A percentile compares a stretch with the other conserved stretches of the same genome.
phyloP scores from a whole-genome alignment of 176 grass and related monocot genomes.

The Cenchrus purpureus region DNA sequence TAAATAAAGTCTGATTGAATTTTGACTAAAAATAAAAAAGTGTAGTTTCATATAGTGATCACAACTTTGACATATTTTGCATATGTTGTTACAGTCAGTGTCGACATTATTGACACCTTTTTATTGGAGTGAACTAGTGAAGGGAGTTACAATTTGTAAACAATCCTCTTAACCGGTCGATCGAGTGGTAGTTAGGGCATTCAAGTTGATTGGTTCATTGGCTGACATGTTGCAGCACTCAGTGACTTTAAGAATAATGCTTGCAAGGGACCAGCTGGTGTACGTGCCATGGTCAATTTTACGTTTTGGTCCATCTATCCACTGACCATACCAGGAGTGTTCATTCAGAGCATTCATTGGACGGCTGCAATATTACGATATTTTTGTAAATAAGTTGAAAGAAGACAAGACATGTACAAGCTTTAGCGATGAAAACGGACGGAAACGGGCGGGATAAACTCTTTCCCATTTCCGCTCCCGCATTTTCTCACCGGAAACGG shows the following conservation, averaged over 20 bases:
- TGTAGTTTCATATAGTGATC: neutral
- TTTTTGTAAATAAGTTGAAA: neutral
- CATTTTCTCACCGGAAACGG: no score
- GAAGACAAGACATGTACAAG: no score
- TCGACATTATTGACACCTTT: neutral
- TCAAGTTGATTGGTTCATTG: slow-evolving; percentile 1
- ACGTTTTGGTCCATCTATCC: neutral
- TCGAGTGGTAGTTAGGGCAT: neutral
- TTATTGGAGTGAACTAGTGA: neutral
- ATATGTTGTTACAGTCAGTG: neutral
- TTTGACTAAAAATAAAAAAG: neutral
- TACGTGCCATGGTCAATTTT: neutral
- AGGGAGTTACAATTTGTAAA: neutral
- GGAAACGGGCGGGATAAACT: no score
- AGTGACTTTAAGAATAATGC: slow-evolving; percentile 14
- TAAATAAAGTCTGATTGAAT: neutral
- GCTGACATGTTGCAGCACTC: neutral
- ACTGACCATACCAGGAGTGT: neutral
- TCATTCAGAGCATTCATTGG: neutral
- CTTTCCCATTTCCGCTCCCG: no score
- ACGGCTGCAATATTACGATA: neutral
- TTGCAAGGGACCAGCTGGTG: neutral
- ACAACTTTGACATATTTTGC: neutral
- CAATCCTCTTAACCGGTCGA: slow-evolving; percentile 8
- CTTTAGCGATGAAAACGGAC: no score